Evolutionary conservation across 2,329 filamentous ascomycete species (phyloP).

Genomic region (Furcasterigmium furcatum): DNA sequence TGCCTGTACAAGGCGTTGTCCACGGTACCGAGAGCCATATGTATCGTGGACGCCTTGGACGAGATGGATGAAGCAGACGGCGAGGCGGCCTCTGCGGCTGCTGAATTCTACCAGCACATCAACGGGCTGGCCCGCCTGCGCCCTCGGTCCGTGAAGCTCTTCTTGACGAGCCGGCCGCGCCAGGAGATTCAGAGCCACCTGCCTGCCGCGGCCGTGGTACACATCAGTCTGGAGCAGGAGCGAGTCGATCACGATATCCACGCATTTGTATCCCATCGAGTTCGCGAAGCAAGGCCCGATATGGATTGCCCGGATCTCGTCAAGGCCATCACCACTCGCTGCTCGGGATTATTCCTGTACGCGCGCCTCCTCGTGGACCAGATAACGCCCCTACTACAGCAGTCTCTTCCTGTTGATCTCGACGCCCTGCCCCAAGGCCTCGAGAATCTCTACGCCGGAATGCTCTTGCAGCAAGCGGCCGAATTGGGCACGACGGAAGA

Average conservation of each 20-base stretch:
- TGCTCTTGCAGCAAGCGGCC: slow-evolving; percentile 30
- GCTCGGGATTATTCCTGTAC: slow-evolving; percentile 28
- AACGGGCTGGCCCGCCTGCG: slow-evolving; percentile 18
- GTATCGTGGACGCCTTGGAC: slow-evolving; percentile 32
- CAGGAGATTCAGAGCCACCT: slow-evolving; percentile 13
- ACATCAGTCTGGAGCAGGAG: slow-evolving; percentile 23
- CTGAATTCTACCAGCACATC: slow-evolving; percentile 21
- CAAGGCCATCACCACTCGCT: slow-evolving; percentile 15
- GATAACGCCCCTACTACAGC: slow-evolving; percentile 18
- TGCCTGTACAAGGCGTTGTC: slow-evolving; percentile 11
- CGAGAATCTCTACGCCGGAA: slow-evolving; percentile 30
- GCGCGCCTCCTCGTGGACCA: slow-evolving; percentile 27
- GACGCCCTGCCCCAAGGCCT: slow-evolving; percentile 22
- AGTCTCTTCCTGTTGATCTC: slow-evolving; percentile 8
- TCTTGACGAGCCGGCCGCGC: slow-evolving; percentile 33
- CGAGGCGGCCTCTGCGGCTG: too few species aligned
- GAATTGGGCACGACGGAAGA: slow-evolving; percentile 20
- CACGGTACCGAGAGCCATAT: slow-evolving; percentile 19
- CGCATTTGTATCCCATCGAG: slow-evolving; percentile 16
- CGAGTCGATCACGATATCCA: slow-evolving; percentile 26
- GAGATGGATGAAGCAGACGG: slow-evolving; percentile 28
- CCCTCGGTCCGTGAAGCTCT: slow-evolving; percentile 26
- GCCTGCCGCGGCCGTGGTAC: slow-evolving; percentile 12
- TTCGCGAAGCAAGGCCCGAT: background rate
- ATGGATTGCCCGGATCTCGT: background rate